These are phyloP conservation scores for Guadua angustifolia DNA, from an alignment of 176 grass and related monocot species.

Conservation along the genomic window DNA sequence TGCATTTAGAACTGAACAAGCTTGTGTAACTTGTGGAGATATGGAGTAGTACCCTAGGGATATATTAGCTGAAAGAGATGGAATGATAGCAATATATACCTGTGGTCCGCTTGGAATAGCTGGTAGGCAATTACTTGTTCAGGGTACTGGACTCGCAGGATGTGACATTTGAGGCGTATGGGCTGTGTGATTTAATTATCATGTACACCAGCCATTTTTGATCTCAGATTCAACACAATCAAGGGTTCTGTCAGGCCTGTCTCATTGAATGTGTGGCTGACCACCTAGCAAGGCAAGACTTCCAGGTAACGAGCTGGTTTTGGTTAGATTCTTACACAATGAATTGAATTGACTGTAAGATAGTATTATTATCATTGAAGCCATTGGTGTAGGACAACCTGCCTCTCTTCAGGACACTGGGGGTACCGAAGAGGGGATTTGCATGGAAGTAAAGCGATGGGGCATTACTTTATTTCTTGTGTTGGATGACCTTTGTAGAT, in stretches of 20 bases:
- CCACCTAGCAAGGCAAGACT: conserved; percentile 48
- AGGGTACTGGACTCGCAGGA: conserved; percentile 33
- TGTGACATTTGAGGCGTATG: conserved; percentile 51
- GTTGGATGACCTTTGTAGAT: conserved; percentile 42
- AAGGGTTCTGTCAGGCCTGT: conserved; percentile 53
- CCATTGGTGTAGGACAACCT: conserved; percentile 46
- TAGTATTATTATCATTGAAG: conserved; percentile 36
- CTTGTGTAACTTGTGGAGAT: not conserved
- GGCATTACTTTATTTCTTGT: conserved; percentile 39
- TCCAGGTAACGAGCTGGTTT: conserved; percentile 57
- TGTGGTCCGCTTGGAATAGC: conserved; percentile 49
- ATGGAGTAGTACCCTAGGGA: conserved; percentile 28
- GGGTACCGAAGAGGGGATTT: conserved; percentile 30
- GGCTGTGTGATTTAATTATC: conserved; percentile 51
- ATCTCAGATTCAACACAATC: conserved; percentile 71
- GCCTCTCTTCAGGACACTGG: conserved; percentile 44
- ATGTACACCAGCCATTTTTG: conserved; percentile 36
- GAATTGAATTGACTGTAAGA: conserved; percentile 51
- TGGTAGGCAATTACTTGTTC: conserved; percentile 58
- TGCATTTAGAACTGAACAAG: conserved; percentile 26
- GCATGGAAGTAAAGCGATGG: conserved; percentile 8
- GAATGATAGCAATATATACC: conserved; percentile 28
- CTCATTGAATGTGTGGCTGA: conserved; percentile 57
- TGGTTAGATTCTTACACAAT: conserved; percentile 55
- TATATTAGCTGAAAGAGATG: conserved; percentile 46